These are phyloP conservation scores for Rosa lucieae DNA, from an alignment of 306 rosid genomes.

Conservation along the genomic window DNA sequence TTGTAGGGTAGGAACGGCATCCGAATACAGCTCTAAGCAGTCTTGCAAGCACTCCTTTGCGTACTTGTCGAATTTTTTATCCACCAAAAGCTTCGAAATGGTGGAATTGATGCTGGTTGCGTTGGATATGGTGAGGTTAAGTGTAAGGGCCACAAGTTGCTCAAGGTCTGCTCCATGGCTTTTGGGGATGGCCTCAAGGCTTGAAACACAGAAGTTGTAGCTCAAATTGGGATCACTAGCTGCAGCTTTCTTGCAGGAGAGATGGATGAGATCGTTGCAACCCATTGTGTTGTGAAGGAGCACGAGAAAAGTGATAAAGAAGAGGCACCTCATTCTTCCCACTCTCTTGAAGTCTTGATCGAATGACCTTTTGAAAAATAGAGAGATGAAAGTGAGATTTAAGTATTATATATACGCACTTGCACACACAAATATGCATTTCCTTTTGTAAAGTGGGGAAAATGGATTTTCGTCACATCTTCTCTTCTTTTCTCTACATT, in stretches of 20 bases:
- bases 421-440: background rate
- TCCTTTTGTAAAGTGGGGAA: background rate
- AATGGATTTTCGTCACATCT: background rate
- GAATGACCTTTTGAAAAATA: background rate
- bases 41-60: slow-evolving; percentile 35
- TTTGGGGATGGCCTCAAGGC: slow-evolving; percentile 35
- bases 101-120: slow-evolving; percentile 39
- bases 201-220: slow-evolving; percentile 49
- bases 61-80: slow-evolving; percentile 12
- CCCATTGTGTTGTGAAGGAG: slow-evolving; percentile 23
- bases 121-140: slow-evolving; percentile 43
- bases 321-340: slow-evolving; percentile 23
- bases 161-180: slow-evolving; percentile 26
- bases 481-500: background rate
- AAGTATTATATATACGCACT: background rate
- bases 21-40: slow-evolving; percentile 43
- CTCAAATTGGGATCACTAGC: slow-evolving; percentile 46
- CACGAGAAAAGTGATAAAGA: background rate
- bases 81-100: slow-evolving; percentile 37
- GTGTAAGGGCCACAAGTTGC: slow-evolving; percentile 38
- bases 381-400: background rate
- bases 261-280: slow-evolving; percentile 26
- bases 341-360: background rate
- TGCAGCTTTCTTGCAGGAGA: slow-evolving; percentile 54
- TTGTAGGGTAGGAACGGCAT: slow-evolving; percentile 20